A percentile compares a stretch with the other conserved stretches of the same genome.
Evolutionary conservation across 371 early-diverging fungal species (phyloP).

Genomic region (Nematocida sp.): DNA sequence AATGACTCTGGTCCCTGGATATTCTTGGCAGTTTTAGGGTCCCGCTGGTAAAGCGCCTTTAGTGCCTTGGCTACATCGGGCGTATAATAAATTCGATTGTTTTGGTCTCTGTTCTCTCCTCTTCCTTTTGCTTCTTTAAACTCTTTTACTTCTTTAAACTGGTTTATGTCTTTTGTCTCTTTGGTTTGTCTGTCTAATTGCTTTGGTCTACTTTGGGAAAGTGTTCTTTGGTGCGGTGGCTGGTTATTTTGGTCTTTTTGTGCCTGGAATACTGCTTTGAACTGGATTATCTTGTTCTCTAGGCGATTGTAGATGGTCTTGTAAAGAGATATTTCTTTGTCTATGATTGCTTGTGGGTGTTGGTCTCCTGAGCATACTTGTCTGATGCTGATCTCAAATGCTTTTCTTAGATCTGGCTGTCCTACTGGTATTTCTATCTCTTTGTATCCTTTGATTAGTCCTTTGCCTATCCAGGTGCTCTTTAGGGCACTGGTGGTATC

Average conservation of each 20-base stretch:
- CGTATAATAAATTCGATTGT: too few relatives aligned
- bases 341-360: constrained; percentile 43
- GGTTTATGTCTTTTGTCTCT: too few relatives aligned
- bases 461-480: constrained; percentile 82
- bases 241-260: constrained; percentile 13
- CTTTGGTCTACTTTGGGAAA: not conserved
- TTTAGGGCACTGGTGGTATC: constrained; percentile 66
- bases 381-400: constrained; percentile 69
- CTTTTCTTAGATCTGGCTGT: constrained; percentile 62
- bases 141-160: too few relatives aligned
- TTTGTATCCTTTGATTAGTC: constrained; percentile 81
- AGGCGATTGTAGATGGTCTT: constrained; percentile 65
- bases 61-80: too few relatives aligned
- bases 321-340: constrained; percentile 57
- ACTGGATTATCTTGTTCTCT: constrained; percentile 69
- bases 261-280: constrained; percentile 64
- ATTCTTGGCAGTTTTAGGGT: too few relatives aligned
- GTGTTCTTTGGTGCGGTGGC: not conserved
- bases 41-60: too few relatives aligned
- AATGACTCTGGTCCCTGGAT: too few relatives aligned
- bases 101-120: not conserved
- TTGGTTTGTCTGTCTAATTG: too few relatives aligned
- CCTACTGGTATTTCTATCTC: constrained; percentile 67
- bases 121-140: not conserved
- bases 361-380: constrained; percentile 62